Percentiles rank a stretch among this genome's conserved stretches.
These are phyloP conservation scores for Ganoderma resinaceum DNA, from an alignment of 1,284 basidiomycete genomes.

Conservation along the genomic window DNA sequence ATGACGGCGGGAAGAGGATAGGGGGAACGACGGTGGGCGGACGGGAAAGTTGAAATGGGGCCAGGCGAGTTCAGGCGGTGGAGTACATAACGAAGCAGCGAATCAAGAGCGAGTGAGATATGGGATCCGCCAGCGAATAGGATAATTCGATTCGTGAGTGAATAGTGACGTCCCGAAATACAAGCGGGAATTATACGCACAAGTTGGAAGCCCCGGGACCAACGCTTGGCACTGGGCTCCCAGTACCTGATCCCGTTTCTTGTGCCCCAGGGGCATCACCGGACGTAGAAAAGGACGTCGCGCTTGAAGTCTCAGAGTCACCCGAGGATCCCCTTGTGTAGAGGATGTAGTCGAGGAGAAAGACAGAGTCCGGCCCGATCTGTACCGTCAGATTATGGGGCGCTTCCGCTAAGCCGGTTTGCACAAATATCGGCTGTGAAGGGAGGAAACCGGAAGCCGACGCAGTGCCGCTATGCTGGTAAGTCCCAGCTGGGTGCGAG, in stretches of 20 bases:
- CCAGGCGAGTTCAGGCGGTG: slow-evolving; percentile 33
- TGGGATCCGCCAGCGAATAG: slow-evolving; percentile 31
- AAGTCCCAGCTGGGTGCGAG: slow-evolving; percentile 37
- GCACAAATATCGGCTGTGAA: slow-evolving; percentile 44
- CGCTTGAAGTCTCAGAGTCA: slow-evolving; percentile 22
- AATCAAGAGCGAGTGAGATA: slow-evolving; percentile 33
- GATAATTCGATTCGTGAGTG: slow-evolving; percentile 37
- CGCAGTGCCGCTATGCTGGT: slow-evolving; percentile 40
- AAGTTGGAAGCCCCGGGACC: slow-evolving; percentile 33
- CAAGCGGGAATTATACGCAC: slow-evolving; percentile 46
- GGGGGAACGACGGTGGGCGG: slow-evolving; percentile 28
- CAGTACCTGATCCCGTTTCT: slow-evolving; percentile 32
- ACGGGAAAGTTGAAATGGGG: slow-evolving; percentile 28
- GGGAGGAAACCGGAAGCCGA: slow-evolving; percentile 36
- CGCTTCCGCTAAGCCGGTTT: slow-evolving; percentile 44
- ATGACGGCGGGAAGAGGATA: slow-evolving; percentile 27
- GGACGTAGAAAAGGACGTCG: slow-evolving; percentile 22
- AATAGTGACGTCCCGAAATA: slow-evolving; percentile 40
- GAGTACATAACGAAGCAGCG: slow-evolving; percentile 34
- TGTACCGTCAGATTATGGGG: slow-evolving; percentile 52
- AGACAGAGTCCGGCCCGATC: slow-evolving; percentile 52
- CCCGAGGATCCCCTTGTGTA: slow-evolving; percentile 43
- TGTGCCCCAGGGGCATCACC: slow-evolving; percentile 27
- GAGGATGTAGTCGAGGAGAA: slow-evolving; percentile 57
- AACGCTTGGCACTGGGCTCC: slow-evolving; percentile 33